phyloP scores from a whole-genome alignment of 2,329 filamentous ascomycete genomes.

The Xylariaceae sp. region DNA sequence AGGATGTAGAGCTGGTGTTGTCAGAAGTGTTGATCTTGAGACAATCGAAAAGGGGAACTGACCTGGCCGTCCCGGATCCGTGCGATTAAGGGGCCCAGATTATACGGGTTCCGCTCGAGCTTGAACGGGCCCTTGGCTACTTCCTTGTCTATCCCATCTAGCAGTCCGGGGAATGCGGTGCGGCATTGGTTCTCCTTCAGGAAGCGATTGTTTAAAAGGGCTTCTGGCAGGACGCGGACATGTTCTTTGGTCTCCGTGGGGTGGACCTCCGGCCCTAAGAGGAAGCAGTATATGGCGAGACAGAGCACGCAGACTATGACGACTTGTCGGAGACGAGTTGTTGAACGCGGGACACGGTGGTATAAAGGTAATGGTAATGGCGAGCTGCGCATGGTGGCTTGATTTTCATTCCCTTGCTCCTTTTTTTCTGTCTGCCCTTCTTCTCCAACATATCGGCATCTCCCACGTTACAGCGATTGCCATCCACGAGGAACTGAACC shows the following conservation, averaged over 20 bases:
- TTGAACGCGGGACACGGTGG: slow-evolving; percentile 14
- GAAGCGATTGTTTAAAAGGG: slow-evolving; percentile 33
- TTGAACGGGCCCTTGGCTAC: slow-evolving; percentile 42
- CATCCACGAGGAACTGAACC: too few relatives aligned
- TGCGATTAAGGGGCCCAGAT: slow-evolving; percentile 40
- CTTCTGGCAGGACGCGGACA: slow-evolving; percentile 10
- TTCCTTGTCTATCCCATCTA: slow-evolving; percentile 41
- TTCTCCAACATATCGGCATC: background rate
- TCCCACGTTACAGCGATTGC: background rate
- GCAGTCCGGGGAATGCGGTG: slow-evolving; percentile 42
- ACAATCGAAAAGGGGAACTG: background rate
- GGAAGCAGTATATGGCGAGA: slow-evolving; percentile 29
- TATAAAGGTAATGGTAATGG: slow-evolving; percentile 7
- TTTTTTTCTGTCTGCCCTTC: background rate
- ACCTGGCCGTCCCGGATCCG: slow-evolving; percentile 41
- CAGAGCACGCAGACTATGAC: slow-evolving; percentile 27
- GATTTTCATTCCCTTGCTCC: background rate
- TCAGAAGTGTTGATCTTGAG: background rate
- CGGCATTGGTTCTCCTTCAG: slow-evolving; percentile 42
- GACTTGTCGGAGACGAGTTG: slow-evolving; percentile 28
- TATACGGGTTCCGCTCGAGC: slow-evolving; percentile 33
- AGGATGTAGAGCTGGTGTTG: slow-evolving; percentile 40
- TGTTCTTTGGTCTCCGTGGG: background rate
- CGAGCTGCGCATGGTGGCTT: slow-evolving; percentile 9
- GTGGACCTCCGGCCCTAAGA: slow-evolving; percentile 24